Percentiles rank a stretch among this genome's conserved stretches.
phyloP scores from a whole-genome alignment of 345 rosid genomes.

The Aegle marmelos region DNA sequence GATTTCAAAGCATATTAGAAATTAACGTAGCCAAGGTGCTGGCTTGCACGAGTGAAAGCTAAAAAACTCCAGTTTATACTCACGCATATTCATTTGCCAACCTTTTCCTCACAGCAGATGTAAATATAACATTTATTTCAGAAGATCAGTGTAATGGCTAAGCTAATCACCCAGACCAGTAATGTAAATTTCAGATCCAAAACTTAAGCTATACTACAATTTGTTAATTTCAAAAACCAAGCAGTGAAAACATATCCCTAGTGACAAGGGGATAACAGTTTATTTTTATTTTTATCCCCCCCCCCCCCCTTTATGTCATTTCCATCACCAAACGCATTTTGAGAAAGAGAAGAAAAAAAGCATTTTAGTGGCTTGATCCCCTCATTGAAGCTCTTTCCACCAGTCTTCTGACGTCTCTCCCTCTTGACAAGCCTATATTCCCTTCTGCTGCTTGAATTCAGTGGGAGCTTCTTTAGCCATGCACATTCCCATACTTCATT shows the following conservation, averaged over 20 bases:
- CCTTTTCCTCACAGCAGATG: too few species aligned
- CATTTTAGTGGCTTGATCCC: slow-evolving; percentile 9
- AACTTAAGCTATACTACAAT: background rate
- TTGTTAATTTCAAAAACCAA: background rate
- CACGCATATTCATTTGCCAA: too few species aligned
- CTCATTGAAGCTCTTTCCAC: slow-evolving; percentile 20
- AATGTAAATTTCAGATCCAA: background rate
- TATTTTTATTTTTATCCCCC: background rate
- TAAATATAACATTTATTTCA: too few species aligned
- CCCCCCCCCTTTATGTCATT: too few species aligned
- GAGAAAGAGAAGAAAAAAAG: slow-evolving; percentile 6
- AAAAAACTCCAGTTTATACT: too few species aligned
- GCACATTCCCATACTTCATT: background rate
- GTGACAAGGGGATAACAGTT: background rate
- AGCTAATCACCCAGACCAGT: background rate
- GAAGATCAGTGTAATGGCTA: background rate
- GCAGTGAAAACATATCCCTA: background rate
- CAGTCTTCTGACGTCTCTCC: background rate
- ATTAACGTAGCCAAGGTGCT: background rate
- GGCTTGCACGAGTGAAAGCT: too few species aligned
- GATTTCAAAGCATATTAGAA: background rate
- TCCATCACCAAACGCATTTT: background rate
- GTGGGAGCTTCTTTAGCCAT: slow-evolving; percentile 12
- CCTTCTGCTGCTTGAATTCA: background rate
- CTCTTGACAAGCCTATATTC: background rate